Evolutionary conservation across 1,139 yeast genomes (phyloP), one percentile per base, ranked within the genome.

Genomic region (Petasospora rhodanensis): DNA sequence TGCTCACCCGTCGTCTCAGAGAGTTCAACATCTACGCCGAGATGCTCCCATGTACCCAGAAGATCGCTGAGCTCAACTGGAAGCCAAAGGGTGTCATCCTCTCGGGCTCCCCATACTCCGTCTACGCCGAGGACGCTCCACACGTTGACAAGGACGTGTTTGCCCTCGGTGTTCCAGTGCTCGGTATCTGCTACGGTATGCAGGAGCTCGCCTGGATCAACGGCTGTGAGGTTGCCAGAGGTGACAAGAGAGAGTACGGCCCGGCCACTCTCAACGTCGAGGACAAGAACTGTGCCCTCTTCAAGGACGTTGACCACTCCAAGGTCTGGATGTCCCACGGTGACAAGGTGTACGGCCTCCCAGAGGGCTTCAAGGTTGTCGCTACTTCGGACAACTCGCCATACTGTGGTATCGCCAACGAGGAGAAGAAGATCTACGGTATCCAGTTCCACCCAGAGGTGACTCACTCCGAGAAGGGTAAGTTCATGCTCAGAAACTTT

Each of bases 401-500:
- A 34, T 93, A 60, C 66, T 95, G 96, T 52, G 97, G 95, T 56
- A 81, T 91, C 59, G 77, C 89, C 40, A 80, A 87, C 63, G 78
- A 73, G 58, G 57, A 68, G 36, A 78, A 83, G 54, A 64, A 66
- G 42, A 87, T 91, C 55, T 91, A 70, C 64, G 99, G 98, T 61
- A 84, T 91, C 54, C 99, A 91, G 68, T 91, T 91, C 79, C 99
- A 91, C 66, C 99, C 99, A 30, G 99, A 91, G 70, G 99, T 91
- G 42, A 87, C 97, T 28, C 99, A 91, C 64, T 86, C 97, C 40
- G 73, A 75, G 49, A 82, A 85, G 64, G 99, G 99, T 61, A 87
- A 83, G 62, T 72, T 70, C 48, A 66, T 91, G 56, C 74, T 91
- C 58, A 80, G 73, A 68, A 93, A 91, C 70, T 91, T 91, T 60